phyloP scores from a whole-genome alignment of 768 basidiomycete genomes.

The Termitomyces sp. region DNA sequence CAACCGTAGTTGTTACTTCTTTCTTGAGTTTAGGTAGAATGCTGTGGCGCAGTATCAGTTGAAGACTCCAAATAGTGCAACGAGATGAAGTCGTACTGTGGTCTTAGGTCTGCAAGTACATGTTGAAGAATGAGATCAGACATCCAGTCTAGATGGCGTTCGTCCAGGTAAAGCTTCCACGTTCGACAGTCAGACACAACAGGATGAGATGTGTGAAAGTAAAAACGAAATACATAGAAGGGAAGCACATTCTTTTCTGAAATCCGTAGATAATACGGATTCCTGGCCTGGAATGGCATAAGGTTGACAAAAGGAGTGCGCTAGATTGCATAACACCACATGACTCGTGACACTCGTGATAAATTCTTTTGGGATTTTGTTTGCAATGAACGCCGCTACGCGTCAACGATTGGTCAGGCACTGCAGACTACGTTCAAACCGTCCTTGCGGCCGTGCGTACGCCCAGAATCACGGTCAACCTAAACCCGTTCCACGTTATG shows the following conservation, averaged over 20 bases:
- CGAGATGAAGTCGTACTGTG: slow-evolving; percentile 36
- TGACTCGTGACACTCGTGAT: slow-evolving; percentile 9
- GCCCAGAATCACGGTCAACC: background rate
- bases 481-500: background rate
- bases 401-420: slow-evolving; percentile 4
- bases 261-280: slow-evolving; percentile 79
- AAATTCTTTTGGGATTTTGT: background rate
- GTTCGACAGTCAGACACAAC: background rate
- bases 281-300: slow-evolving; percentile 69
- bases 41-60: slow-evolving; percentile 34
- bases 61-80: background rate
- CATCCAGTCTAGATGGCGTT: slow-evolving; percentile 89
- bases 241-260: slow-evolving; percentile 72
- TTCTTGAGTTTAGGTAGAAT: slow-evolving; percentile 61
- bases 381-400: slow-evolving; percentile 7
- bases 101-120: slow-evolving; percentile 74
- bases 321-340: slow-evolving; percentile 3
- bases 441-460: slow-evolving; percentile 1
- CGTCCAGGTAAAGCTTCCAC: slow-evolving; percentile 62
- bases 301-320: slow-evolving; percentile 1
- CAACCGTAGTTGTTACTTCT: slow-evolving; percentile 44
- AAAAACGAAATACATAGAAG: slow-evolving; percentile 43
- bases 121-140: slow-evolving; percentile 73
- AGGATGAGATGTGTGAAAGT: slow-evolving; percentile 22
- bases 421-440: background rate